phyloP scores from a whole-genome alignment of 345 rosid species.

The Camelina neglecta region DNA sequence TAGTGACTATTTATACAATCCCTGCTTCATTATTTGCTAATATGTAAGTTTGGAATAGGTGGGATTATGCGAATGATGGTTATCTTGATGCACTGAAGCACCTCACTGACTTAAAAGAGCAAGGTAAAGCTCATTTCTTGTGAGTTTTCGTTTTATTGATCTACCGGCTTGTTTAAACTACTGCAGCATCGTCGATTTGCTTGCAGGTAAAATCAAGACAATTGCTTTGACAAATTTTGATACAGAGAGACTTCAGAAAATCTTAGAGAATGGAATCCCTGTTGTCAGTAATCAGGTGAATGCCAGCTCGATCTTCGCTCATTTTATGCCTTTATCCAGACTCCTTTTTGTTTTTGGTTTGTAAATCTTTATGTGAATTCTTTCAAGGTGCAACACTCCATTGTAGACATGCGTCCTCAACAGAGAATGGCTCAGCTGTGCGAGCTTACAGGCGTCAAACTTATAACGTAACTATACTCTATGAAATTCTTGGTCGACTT shows the following conservation, averaged over 20 bases:
- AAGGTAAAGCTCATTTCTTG: conserved; percentile 54
- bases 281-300: conserved; percentile 96
- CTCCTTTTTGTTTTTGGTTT: too few relatives aligned
- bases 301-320: neutral
- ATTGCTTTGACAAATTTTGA: conserved; percentile 96
- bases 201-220: conserved; percentile 88
- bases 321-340: neutral
- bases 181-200: conserved; percentile 19
- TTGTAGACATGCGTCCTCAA: conserved; percentile 96
- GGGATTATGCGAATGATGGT: conserved; percentile 90
- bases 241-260: conserved; percentile 78
- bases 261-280: conserved; percentile 86
- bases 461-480: conserved; percentile 71
- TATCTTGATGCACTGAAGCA: conserved; percentile 91
- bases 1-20: neutral
- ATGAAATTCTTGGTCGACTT: neutral
- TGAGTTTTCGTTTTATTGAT: conserved; percentile 19
- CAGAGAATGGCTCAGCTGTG: conserved; percentile 97
- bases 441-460: conserved; percentile 86
- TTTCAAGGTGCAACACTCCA: conserved; percentile 91
- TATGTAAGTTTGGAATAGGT: conserved; percentile 52
- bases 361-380: too few relatives aligned
- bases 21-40: neutral
- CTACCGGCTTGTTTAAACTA: conserved; percentile 30
- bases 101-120: conserved; percentile 85